Conservation (phyloP, 192 early-diverging fungal genomes). For the Coemansia sp. region DNA sequence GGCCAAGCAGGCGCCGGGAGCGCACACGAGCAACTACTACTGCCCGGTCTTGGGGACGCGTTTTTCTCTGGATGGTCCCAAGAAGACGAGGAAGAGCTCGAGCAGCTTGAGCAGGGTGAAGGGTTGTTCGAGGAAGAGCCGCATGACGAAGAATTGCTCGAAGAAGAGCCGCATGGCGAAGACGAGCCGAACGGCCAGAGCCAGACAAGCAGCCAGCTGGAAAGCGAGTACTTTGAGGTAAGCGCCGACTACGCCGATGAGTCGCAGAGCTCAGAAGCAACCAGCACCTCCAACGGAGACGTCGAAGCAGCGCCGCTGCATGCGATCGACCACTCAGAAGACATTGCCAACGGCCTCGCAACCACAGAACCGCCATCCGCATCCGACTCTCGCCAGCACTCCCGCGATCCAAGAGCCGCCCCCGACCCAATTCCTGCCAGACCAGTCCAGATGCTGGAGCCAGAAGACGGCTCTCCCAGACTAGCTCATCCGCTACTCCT, state of each 20-base stretch:
- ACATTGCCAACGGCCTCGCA: slow-evolving; percentile 31
- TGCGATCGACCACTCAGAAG: slow-evolving; percentile 13
- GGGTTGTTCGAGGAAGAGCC: not conserved
- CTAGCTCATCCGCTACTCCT: slow-evolving; percentile 24
- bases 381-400: not conserved
- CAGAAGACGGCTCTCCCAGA: slow-evolving; percentile 9
- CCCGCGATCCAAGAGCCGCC: not conserved
- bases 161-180: no score
- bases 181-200: not conserved
- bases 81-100: not conserved
- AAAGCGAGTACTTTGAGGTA: not conserved
- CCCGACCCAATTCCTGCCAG: not conserved
- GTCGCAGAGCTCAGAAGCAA: not conserved
- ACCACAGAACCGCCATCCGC: not conserved
- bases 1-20: not conserved
- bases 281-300: not conserved
- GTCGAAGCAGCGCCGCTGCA: not conserved
- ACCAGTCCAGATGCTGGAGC: not conserved
- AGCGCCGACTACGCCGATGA: not conserved
- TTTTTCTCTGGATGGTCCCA: not conserved
- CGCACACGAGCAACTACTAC: no score
- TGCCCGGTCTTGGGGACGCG: not conserved
- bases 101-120: no score
- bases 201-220: not conserved
- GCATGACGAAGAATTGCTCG: not conserved